Evolutionary conservation across 2,329 filamentous ascomycete genomes (phyloP).

Genomic region (Xylaria sp.): DNA sequence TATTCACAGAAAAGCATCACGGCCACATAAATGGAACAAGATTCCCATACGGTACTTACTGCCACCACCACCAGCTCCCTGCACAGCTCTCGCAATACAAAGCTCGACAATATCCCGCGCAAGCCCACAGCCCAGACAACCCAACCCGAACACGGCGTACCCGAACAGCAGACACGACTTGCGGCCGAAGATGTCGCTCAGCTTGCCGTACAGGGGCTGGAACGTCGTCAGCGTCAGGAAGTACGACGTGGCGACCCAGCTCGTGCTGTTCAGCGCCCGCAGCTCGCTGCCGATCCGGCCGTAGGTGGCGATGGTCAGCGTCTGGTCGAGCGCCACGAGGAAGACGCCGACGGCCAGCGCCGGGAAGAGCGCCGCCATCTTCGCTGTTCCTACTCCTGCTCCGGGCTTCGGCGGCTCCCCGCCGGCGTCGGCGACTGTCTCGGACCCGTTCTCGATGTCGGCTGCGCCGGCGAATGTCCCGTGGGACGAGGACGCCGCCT

Average conservation of each 20-base stretch:
- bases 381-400: slow-evolving; percentile 40
- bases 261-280: slow-evolving; percentile 77
- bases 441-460: slow-evolving; percentile 20
- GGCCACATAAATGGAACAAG: background rate
- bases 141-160: slow-evolving; percentile 60
- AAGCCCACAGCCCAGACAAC: slow-evolving; percentile 59
- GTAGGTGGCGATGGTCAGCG: slow-evolving; percentile 81
- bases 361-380: slow-evolving; percentile 45
- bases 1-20: background rate
- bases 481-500: slow-evolving; percentile 31
- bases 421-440: slow-evolving; percentile 47
- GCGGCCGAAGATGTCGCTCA: slow-evolving; percentile 62
- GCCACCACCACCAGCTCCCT: slow-evolving; percentile 56
- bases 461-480: slow-evolving; percentile 41
- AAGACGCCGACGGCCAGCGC: slow-evolving; percentile 61
- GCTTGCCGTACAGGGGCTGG: slow-evolving; percentile 60
- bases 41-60: slow-evolving; percentile 16
- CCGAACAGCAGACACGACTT: slow-evolving; percentile 53
- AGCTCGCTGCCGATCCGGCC: slow-evolving; percentile 81
- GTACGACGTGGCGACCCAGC: slow-evolving; percentile 52
- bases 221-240: slow-evolving; percentile 54
- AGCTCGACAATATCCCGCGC: slow-evolving; percentile 55
- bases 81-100: slow-evolving; percentile 50
- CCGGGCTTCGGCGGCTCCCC: slow-evolving; percentile 39
- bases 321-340: slow-evolving; percentile 79